A percentile compares a stretch with the other conserved stretches of the same genome.
phyloP scores from a whole-genome alignment of 805 yeast species.

The Hyphopichia homilentoma region DNA sequence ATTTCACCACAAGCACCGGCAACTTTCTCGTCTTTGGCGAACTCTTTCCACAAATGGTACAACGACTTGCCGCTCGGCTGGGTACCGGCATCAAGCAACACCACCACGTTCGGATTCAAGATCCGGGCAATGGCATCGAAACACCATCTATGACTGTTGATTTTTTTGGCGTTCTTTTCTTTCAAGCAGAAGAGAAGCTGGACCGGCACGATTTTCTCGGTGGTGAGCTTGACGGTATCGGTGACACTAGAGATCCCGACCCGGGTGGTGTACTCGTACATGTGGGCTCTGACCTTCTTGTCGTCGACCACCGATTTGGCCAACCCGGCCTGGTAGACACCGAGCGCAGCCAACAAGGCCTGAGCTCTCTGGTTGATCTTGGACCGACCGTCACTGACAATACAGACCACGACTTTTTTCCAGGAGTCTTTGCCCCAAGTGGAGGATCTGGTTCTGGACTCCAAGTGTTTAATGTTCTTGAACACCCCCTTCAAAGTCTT shows the following conservation, averaged over 20 bases:
- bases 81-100: conserved; percentile 63
- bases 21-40: conserved; percentile 52
- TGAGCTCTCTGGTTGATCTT: conserved; percentile 61
- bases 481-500: conserved; percentile 62
- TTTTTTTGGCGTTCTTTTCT: conserved; percentile 60
- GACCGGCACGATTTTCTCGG: conserved; percentile 57
- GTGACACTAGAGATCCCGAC: conserved; percentile 42
- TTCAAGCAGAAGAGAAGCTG: conserved; percentile 60
- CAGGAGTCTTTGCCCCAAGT: conserved; percentile 48
- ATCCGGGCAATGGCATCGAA: conserved; percentile 61
- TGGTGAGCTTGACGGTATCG: conserved; percentile 51
- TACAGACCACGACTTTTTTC: conserved; percentile 62
- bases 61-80: conserved; percentile 56
- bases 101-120: conserved; percentile 53
- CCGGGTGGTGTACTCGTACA: conserved; percentile 64
- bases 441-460: conserved; percentile 43
- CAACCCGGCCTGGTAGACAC: conserved; percentile 63
- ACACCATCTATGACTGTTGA: conserved; percentile 68
- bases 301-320: conserved; percentile 59
- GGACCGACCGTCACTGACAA: conserved; percentile 63
- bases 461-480: conserved; percentile 59
- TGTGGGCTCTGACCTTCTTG: conserved; percentile 58
- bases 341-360: conserved; percentile 61
- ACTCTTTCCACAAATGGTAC: conserved; percentile 60
- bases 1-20: conserved; percentile 77